phyloP scores from a whole-genome alignment of 2,329 filamentous ascomycete species.

The Sphaerostilbella broomeana region DNA sequence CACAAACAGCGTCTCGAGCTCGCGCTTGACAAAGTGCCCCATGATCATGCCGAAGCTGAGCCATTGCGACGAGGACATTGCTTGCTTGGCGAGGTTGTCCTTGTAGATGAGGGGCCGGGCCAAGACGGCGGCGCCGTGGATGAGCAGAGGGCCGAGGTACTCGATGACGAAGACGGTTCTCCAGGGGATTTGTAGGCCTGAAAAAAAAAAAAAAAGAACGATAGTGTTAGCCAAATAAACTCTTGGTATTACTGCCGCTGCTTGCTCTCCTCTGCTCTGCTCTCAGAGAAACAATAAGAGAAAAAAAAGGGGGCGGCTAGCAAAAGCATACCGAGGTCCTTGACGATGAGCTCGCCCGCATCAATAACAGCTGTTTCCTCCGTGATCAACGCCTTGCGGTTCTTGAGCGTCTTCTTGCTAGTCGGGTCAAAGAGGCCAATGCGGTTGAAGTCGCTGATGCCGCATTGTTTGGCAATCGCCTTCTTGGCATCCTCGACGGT shows the following conservation, averaged over 20 bases:
- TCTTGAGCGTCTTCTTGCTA: conserved; percentile 57
- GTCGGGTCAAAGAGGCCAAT: conserved; percentile 55
- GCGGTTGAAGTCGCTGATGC: conserved; percentile 52
- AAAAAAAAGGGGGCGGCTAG: not conserved
- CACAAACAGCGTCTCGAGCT: conserved; percentile 87
- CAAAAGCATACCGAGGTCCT: conserved; percentile 70
- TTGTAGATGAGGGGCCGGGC: conserved; percentile 60
- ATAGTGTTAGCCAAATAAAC: no score
- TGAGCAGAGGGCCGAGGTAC: conserved; percentile 84
- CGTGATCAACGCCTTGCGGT: conserved; percentile 48
- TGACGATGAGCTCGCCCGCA: conserved; percentile 65
- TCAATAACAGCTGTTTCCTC: conserved; percentile 43
- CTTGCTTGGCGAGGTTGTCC: conserved; percentile 32
- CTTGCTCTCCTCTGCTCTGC: no score
- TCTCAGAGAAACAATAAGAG: not conserved
- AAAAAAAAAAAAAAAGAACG: no score
- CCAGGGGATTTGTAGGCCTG: conserved; percentile 87
- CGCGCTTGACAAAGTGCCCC: conserved; percentile 88
- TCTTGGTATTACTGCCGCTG: no score
- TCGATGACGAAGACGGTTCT: conserved; percentile 91
- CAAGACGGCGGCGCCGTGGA: conserved; percentile 69
- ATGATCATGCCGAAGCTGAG: conserved; percentile 68
- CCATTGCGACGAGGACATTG: conserved; percentile 61
- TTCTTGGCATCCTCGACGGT: conserved; percentile 57
- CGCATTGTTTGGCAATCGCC: conserved; percentile 43